Evolutionary conservation across 2,329 filamentous ascomycete genomes (phyloP), one percentile per base, ranked within the genome.

Genomic region (Fusarium sublunatum): DNA sequence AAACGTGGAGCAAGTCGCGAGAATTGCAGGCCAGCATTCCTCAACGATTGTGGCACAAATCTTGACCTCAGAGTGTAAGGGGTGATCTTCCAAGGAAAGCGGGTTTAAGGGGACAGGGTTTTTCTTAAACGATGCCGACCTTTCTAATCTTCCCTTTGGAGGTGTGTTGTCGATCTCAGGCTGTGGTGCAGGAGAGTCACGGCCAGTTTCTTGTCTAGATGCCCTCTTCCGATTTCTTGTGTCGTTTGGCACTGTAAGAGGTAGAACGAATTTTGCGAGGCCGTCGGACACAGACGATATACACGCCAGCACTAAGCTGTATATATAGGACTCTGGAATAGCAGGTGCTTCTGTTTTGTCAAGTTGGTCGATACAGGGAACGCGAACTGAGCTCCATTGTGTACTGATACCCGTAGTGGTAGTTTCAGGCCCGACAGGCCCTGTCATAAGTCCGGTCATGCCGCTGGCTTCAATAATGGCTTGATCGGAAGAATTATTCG

Each of bases 1-100:
- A 72, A 98, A 99, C 0, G 94, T 97, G 0, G 95, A 99, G 70
- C 93, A 97, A 2, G 93, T 95, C 1, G 95, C 94, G 44, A 99
- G 85, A 35, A 98, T 89, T 11, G 95, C 95, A 42, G 95, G 95
- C 95, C 95, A 99, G 74, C 94, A 98, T 66, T 91, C 86, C 5
- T 96, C 92, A 24, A 99, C 90, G 51, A 99, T 90, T 9, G 85
- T 85, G 11, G 92, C 92, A 69, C 92, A 94, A 2, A 88, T 87
- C 70, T 88, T 86, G 53, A 98, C 87, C 45, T 92, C 90, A 2
- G 81, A 74, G 48, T 88, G 83, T 8, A 92, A 81, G 1, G 91
- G 85, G 71, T 96, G 91, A 35, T 90, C 87, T 59, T 89, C 86
- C 7, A 96, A 76, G 2, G 83, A 83, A 4, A 99, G 79, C 3